phyloP scores from a whole-genome alignment of 2,329 filamentous ascomycete species.

The Scolecobasidium constrictum region DNA sequence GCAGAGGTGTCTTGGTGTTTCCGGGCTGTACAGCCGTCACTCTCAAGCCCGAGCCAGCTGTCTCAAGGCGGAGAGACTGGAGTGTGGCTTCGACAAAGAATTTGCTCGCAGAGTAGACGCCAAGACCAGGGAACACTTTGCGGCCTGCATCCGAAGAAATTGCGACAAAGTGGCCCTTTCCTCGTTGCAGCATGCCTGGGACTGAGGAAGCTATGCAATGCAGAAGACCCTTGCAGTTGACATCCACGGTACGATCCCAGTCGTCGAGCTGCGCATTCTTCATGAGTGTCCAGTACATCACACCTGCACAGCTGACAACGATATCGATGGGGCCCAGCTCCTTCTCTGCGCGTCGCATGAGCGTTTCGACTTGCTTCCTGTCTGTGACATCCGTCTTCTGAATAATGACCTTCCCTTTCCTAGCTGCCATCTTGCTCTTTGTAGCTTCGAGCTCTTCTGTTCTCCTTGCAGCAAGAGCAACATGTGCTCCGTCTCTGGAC shows the following conservation, averaged over 20 bases:
- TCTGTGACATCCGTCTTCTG: conserved; percentile 65
- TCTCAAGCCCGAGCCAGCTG: conserved; percentile 58
- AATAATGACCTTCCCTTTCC: conserved; percentile 54
- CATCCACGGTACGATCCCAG: conserved; percentile 73
- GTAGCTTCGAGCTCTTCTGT: conserved; percentile 56
- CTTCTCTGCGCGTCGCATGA: conserved; percentile 48
- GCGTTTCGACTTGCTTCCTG: conserved; percentile 52
- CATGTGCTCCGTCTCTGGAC: conserved; percentile 29
- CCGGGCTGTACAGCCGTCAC: conserved; percentile 70
- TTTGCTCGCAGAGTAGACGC: conserved; percentile 74
- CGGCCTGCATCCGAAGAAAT: conserved; percentile 75
- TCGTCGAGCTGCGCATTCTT: conserved; percentile 61
- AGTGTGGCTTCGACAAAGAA: conserved; percentile 78
- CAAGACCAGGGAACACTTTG: conserved; percentile 71
- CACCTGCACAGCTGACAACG: conserved; percentile 68
- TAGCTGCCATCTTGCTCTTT: conserved; percentile 47
- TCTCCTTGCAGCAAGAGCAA: conserved; percentile 54
- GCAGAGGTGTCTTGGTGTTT: conserved; percentile 61
- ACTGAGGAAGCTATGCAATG: conserved; percentile 61
- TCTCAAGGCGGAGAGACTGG: conserved; percentile 66
- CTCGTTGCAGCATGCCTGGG: conserved; percentile 59
- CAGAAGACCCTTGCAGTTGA: conserved; percentile 76
- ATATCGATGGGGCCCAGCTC: conserved; percentile 66
- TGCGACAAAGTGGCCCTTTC: conserved; percentile 62
- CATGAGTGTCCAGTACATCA: conserved; percentile 90